These are phyloP conservation scores for Haberlea rhodopensis DNA, from an alignment of 257 asterid genomes.

Conservation along the genomic window DNA sequence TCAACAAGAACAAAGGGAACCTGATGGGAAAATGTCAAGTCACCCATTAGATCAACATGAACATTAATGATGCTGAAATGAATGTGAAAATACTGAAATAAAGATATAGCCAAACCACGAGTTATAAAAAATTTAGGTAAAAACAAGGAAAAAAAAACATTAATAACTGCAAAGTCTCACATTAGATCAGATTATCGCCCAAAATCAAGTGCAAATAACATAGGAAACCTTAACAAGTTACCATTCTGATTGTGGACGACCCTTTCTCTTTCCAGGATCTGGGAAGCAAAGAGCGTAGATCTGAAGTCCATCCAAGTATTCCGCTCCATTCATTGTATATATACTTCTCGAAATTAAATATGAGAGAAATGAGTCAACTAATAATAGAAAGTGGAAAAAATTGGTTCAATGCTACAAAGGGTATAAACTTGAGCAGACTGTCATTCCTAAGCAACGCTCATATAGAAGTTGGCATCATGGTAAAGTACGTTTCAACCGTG, in stretches of 20 bases:
- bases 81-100: background rate
- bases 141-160: background rate
- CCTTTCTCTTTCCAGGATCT: conserved; percentile 58
- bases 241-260: conserved; percentile 59
- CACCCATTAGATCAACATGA: conserved; percentile 22
- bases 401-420: background rate
- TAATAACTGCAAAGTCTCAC: background rate
- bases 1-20: conserved; percentile 87
- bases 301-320: conserved; percentile 68
- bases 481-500: background rate
- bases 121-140: background rate
- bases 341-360: conserved; percentile 41
- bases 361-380: background rate
- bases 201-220: background rate
- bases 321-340: conserved; percentile 87
- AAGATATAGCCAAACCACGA: background rate
- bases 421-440: background rate
- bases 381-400: background rate
- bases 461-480: background rate
- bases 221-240: conserved; percentile 27
- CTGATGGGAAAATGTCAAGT: conserved; percentile 37
- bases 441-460: background rate
- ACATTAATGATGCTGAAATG: conserved; percentile 4
- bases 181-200: conserved; percentile 2
- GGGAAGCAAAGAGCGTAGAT: conserved; percentile 55